Evolutionary conservation across 352 stramenopile genomes (phyloP).

Genomic region (Globisporangium camurandrum): DNA sequence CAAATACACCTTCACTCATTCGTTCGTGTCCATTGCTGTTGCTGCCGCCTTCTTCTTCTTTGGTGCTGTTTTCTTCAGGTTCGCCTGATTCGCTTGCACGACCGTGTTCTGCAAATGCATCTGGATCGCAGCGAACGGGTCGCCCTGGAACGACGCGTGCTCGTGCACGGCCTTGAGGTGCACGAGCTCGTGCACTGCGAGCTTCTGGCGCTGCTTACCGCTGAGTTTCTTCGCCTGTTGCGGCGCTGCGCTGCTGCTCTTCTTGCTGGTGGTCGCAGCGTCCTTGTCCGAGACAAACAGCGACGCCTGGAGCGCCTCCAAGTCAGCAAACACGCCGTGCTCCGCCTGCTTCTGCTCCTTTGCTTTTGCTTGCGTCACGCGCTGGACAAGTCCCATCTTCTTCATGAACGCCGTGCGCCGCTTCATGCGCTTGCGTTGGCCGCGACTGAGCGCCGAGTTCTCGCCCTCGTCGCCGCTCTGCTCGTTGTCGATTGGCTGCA

Average conservation of each 20-base stretch:
- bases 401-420: conserved; percentile 72
- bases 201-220: conserved; percentile 76
- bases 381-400: conserved; percentile 81
- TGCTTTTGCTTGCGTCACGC: conserved; percentile 48
- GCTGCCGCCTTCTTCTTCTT: conserved; percentile 16
- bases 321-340: conserved; percentile 57
- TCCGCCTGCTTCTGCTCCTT: conserved; percentile 34
- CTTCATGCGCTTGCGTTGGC: conserved; percentile 81
- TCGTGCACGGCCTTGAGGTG: conserved; percentile 83
- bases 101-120: conserved; percentile 83
- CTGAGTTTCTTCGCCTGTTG: conserved; percentile 55
- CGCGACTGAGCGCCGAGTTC: conserved; percentile 48
- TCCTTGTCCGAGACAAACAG: conserved; percentile 54
- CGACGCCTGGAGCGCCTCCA: conserved; percentile 63
- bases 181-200: conserved; percentile 74
- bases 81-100: conserved; percentile 65
- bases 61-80: conserved; percentile 30
- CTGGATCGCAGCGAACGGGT: conserved; percentile 84
- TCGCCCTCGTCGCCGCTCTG: conserved; percentile 23
- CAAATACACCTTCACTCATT: background rate
- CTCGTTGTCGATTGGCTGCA: conserved; percentile 23
- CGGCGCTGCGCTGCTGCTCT: background rate
- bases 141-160: conserved; percentile 69
- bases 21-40: conserved; percentile 32
- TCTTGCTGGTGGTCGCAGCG: conserved; percentile 18